Conservation (phyloP, 2,329 filamentous ascomycete species). For the Chalaropsis ovoidea region DNA sequence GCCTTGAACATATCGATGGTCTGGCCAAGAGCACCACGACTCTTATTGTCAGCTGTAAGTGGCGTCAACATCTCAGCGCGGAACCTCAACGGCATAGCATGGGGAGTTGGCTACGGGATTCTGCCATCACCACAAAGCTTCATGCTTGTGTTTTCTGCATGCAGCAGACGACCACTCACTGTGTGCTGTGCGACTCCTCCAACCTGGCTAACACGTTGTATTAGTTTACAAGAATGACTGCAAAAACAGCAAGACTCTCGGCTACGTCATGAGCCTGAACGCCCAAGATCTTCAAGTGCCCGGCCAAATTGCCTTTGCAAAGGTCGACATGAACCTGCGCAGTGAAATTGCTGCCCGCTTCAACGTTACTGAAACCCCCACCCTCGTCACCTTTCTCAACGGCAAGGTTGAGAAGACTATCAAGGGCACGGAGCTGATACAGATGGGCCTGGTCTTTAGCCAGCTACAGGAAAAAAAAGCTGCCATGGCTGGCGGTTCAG, state of each 20-base stretch:
- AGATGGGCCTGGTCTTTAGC: conserved; percentile 50
- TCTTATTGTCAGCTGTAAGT: conserved; percentile 82
- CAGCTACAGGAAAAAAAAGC: conserved; percentile 32
- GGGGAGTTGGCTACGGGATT: neutral
- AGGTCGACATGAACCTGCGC: conserved; percentile 73
- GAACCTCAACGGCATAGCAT: neutral
- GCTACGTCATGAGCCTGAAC: conserved; percentile 70
- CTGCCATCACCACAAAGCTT: neutral
- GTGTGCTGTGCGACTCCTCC: too few relatives aligned
- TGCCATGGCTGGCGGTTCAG: conserved; percentile 54
- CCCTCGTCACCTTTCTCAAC: conserved; percentile 80
- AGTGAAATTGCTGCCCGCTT: conserved; percentile 64
- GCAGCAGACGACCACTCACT: neutral
- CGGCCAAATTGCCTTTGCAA: conserved; percentile 69
- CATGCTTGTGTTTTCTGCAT: neutral
- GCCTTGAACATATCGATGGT: conserved; percentile 52
- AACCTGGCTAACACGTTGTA: neutral
- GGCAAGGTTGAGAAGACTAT: conserved; percentile 40
- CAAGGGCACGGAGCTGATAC: conserved; percentile 32
- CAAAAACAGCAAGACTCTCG: conserved; percentile 71
- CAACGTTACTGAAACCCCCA: conserved; percentile 66
- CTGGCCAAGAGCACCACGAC: conserved; percentile 63
- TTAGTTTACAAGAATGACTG: conserved; percentile 84
- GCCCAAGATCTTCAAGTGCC: conserved; percentile 58
- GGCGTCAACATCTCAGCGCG: neutral